Evolutionary conservation across 768 basidiomycete genomes (phyloP), one percentile per base, ranked within the genome.

Genomic region (Termitomyces sp.): DNA sequence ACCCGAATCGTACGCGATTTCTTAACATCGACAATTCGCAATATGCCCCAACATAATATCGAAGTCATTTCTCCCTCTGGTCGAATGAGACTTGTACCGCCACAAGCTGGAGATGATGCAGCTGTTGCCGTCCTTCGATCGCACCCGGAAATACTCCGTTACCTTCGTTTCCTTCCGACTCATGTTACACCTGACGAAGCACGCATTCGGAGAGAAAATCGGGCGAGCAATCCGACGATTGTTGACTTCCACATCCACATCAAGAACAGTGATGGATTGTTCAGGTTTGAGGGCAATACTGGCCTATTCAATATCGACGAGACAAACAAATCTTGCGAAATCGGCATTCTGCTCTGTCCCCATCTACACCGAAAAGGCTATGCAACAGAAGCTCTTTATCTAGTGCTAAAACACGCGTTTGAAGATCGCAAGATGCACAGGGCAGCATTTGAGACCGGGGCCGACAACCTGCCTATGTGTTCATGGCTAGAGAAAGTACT

Each of bases 361-460:
- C 73, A 76, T 22, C 60, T 70, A 7, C 76, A 78, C 36, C 71
- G 77, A 35, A 68, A 70, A 36, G 76, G 77, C 1, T 61, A 79
- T 51, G 80, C 76, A 39, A 82, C 81, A 13, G 81, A 81, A 52
- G 71, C 77, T 12, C 67, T 83, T 32, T 79, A 81, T 61, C 68
- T 71, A 12, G 35, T 80, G 18, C 64, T 83, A 46, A 65, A 67
- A 60, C 76, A 76, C 59, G 70, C 74, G 0, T 82, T 83, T 60
- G 81, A 81, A 59, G 74, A 77, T 50, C 68, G 69, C 36, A 73
- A 72, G 11, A 64, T 82, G 16, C 80, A 81, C 62, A 70, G 81
- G 13, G 74, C 75, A 15, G 71, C 73, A 9, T 79, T 82, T 58
- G 75, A 78, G 55, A 81, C 81, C 1, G 70, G 68, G 9, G 67